Conservation (phyloP, 2,329 filamentous ascomycete genomes). For the Colletotrichum sidae region DNA sequence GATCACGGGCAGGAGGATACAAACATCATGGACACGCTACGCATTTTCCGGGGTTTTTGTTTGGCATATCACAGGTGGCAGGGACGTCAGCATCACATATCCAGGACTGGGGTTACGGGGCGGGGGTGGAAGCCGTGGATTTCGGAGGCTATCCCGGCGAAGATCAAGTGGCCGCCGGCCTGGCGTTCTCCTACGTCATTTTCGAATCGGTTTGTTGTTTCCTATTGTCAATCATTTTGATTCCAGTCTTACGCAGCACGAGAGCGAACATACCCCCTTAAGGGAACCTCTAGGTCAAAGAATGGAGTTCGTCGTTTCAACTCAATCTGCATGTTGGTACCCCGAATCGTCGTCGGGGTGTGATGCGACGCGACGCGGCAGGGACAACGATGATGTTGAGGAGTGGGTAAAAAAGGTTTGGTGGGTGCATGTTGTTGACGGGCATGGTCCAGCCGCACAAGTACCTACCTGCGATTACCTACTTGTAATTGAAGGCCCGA, state of each 20-base stretch:
- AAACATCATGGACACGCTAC: slow-evolving; percentile 25
- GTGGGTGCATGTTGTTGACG: too few species aligned
- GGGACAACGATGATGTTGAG: too few species aligned
- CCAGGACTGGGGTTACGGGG: slow-evolving; percentile 1
- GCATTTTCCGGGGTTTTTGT: slow-evolving; percentile 32
- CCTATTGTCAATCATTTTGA: background rate
- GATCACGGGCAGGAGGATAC: too few species aligned
- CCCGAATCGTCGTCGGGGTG: too few species aligned
- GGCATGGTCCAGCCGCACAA: too few species aligned
- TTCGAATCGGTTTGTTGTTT: slow-evolving; percentile 16
- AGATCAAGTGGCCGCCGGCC: slow-evolving; percentile 1
- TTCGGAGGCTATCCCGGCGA: slow-evolving; percentile 5
- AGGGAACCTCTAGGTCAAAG: slow-evolving; percentile 30
- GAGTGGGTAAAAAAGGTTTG: too few species aligned
- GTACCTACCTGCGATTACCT: too few species aligned
- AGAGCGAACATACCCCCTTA: slow-evolving; percentile 33
- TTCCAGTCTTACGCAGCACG: slow-evolving; percentile 4
- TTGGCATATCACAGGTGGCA: slow-evolving; percentile 34
- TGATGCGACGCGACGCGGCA: too few species aligned
- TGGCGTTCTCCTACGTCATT: slow-evolving; percentile 16
- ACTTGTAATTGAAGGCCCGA: too few species aligned
- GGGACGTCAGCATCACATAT: slow-evolving; percentile 25
- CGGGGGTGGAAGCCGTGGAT: background rate
- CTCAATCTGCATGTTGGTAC: too few species aligned
- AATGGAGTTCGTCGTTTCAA: slow-evolving; percentile 26